Evolutionary conservation across 495 filamentous ascomycete species (phyloP).

Genomic region (Rhypophila decipiens): DNA sequence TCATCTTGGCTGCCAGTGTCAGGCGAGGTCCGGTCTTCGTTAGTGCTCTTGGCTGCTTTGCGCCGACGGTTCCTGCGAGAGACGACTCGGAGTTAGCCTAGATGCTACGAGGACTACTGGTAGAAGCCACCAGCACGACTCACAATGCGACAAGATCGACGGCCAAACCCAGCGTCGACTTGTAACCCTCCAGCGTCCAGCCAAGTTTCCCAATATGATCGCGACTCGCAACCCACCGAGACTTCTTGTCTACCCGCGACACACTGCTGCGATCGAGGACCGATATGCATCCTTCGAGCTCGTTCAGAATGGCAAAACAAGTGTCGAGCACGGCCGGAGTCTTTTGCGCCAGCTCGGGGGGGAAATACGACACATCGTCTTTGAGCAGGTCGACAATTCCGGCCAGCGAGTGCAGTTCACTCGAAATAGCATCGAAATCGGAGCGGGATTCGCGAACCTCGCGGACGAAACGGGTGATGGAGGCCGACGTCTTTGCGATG

Average conservation of each 20-base stretch:
- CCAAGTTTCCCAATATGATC: slow-evolving; percentile 28
- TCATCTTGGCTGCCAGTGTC: not conserved
- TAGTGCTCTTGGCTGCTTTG: not conserved
- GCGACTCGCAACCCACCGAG: slow-evolving; percentile 31
- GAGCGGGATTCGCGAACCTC: slow-evolving; percentile 41
- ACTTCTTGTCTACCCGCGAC: slow-evolving; percentile 33
- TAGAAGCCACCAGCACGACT: not conserved
- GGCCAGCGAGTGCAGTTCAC: slow-evolving; percentile 43
- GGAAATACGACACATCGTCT: slow-evolving; percentile 36
- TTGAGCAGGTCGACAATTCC: slow-evolving; percentile 36
- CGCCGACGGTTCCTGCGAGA: not conserved
- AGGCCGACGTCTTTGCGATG: slow-evolving; percentile 23
- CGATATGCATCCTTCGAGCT: slow-evolving; percentile 28
- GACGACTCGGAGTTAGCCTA: not conserved
- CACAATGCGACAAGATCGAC: slow-evolving; percentile 37
- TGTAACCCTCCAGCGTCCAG: slow-evolving; percentile 32
- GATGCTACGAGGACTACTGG: not conserved
- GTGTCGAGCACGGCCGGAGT: slow-evolving; percentile 29
- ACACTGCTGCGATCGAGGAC: slow-evolving; percentile 21
- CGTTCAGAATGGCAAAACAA: slow-evolving; percentile 28
- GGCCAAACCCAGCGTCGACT: slow-evolving; percentile 31
- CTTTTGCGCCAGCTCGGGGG: slow-evolving; percentile 27
- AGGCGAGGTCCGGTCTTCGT: not conserved
- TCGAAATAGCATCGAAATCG: slow-evolving; percentile 39
- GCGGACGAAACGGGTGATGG: slow-evolving; percentile 33